phyloP scores from a whole-genome alignment of 192 early-diverging fungal species.

The Coemansia sp. region DNA sequence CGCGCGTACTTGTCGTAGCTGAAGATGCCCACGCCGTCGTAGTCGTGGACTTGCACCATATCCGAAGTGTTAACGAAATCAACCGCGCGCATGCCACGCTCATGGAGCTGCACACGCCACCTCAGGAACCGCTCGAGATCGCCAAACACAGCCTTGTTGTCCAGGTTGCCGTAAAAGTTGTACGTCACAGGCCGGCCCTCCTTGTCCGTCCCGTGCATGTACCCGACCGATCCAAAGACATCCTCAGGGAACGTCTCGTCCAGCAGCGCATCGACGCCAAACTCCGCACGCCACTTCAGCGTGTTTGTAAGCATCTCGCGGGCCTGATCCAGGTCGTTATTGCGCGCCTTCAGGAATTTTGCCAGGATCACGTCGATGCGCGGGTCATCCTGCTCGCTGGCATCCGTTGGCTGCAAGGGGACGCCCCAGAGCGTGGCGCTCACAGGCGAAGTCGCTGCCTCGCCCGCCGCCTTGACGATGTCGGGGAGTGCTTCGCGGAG shows the following conservation, averaged over 20 bases:
- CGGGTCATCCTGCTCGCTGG: conserved; percentile 30
- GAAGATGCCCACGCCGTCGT: conserved; percentile 55
- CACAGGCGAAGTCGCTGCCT: conserved; percentile 13
- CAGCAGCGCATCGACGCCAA: conserved; percentile 47
- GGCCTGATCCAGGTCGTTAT: conserved; percentile 40
- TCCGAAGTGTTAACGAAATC: conserved; percentile 60
- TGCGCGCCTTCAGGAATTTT: conserved; percentile 62
- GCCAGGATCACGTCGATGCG: conserved; percentile 58
- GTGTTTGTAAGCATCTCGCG: conserved; percentile 55
- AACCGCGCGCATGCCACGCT: conserved; percentile 56
- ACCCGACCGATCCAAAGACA: conserved; percentile 54
- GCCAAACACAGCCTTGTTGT: conserved; percentile 58
- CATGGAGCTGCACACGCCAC: conserved; percentile 65
- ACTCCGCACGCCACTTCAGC: conserved; percentile 59
- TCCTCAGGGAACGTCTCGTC: conserved; percentile 54
- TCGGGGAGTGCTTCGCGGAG: conserved; percentile 53
- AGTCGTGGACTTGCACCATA: conserved; percentile 65
- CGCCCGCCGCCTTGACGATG: conserved; percentile 41
- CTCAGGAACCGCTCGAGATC: conserved; percentile 59
- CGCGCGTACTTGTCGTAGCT: conserved; percentile 55
- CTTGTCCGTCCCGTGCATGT: conserved; percentile 53
- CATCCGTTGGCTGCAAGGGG: conserved; percentile 25
- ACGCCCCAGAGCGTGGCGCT: conserved; percentile 56
- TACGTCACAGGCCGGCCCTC: conserved; percentile 61
- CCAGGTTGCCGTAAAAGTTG: conserved; percentile 58